Base-by-base conservation (phyloP, 1,284 basidiomycete genomes). In the Apiotrichum sp. region DNA sequence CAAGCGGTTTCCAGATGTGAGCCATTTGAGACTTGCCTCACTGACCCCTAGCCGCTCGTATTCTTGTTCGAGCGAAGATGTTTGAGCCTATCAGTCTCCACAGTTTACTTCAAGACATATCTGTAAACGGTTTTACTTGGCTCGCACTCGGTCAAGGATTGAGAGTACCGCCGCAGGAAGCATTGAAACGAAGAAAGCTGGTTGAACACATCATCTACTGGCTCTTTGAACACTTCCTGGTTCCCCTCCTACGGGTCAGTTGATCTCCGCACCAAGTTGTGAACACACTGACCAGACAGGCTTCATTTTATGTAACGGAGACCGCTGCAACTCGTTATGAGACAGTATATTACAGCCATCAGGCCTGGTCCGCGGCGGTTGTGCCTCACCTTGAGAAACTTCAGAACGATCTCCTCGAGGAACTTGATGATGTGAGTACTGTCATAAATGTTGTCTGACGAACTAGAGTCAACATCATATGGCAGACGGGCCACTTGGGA, bases 291-390 rank as follows among this genome's bases (percentile, higher is more conserved):
- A 58, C 52, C 2, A 4, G 41, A 33, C 58, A 96, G 89, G 91
- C 90, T 0, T 87, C 87, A 0, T 99, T 98, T 76, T 98, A 97
- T 71, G 81, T 89, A 42, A 98, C 96, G 0, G 92, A 98, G 64
- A 91, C 93, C 0, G 86, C 87, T 5, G 87, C 86, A 2, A 92
- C 87, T 63, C 81, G 87, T n/a, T 90, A 95, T 63, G 83, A 85
- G 50, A 82, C 93, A 0, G 78, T 98, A 0, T 99, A 95, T 72
- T 98, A 96, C 69, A 83, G 91, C 7, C 92, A 97, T 56, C 91
- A 93, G 56, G 92, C 95, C 64, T 99, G 96, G 96, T 79, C 82
- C n/a, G 78, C 75, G 2, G 80, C 97, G 4, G 93, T 89, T 53
- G 77, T 80, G 2, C 96, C 96, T 0, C 80, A 97, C 29, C 79